Conservation (phyloP, 371 early-diverging fungal species). For the Basidiobolus meristosporus region DNA sequence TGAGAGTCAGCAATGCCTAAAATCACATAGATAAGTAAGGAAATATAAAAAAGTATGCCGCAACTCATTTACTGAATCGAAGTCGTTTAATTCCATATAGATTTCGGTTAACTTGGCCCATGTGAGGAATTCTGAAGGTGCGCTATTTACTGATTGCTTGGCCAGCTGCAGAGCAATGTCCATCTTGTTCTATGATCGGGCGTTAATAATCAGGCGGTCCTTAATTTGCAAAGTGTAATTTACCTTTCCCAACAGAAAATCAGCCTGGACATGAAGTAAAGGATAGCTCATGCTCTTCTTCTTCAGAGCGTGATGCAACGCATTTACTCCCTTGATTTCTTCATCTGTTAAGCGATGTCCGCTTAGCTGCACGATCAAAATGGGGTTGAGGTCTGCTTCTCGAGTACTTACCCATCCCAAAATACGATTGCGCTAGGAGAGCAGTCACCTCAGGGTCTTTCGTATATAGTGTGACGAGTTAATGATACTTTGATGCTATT, state of each 20-base stretch:
- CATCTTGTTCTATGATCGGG: conserved; percentile 23
- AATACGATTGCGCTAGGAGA: conserved; percentile 54
- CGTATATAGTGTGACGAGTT: conserved; percentile 24
- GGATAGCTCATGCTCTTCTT: conserved; percentile 60
- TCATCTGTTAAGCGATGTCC: conserved; percentile 26
- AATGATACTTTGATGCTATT: too few relatives aligned
- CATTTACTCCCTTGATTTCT: conserved; percentile 76
- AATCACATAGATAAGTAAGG: neutral
- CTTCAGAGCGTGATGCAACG: conserved; percentile 62
- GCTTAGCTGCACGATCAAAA: too few relatives aligned
- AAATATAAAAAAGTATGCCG: neutral
- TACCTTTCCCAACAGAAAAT: conserved; percentile 64
- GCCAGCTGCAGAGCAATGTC: conserved; percentile 71
- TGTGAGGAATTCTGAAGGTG: conserved; percentile 86
- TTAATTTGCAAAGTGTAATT: neutral
- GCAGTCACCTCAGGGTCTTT: conserved; percentile 80
- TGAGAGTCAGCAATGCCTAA: conserved; percentile 77
- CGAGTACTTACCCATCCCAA: conserved; percentile 26
- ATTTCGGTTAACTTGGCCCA: conserved; percentile 87
- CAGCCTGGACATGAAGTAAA: conserved; percentile 68
- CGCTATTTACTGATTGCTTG: conserved; percentile 79
- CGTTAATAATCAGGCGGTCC: too few relatives aligned
- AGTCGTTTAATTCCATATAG: conserved; percentile 72
- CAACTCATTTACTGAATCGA: conserved; percentile 33
- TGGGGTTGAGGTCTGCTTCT: neutral